Base-by-base conservation (phyloP, 1,139 yeast genomes). In the Magnusiomyces tetraspermus region DNA sequence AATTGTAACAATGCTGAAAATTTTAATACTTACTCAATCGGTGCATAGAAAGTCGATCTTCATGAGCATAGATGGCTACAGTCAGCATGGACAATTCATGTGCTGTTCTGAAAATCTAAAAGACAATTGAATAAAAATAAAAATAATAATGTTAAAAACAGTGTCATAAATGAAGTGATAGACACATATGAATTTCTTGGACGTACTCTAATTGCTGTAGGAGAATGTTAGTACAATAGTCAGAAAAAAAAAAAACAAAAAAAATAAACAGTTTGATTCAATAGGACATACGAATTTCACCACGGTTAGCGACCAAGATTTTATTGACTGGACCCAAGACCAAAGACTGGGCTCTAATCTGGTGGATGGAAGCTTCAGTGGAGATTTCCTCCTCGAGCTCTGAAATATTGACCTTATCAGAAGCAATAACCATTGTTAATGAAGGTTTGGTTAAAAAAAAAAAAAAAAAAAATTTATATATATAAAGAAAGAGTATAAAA, bases 51-150 rank as follows among this genome's bases (percentile, higher is more conserved):
- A 94, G 76, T 60, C 96, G 76, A 70, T 92, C 99, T 71, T 92
- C 97, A 69, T 90, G 95, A 47, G 97, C 90, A 69, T 89, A 94
- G 65, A 94, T 84, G 50, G 98, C 98, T 52, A 92, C 97, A 0
- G 99, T 92, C 66, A 86, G 90, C 96, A 94, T 88, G 44, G 96
- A 85, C 66, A 92, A 77, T 71, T 94, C 98, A 73, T 94, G 98
- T 57, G 98, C 98, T 37, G 97, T 85, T 73, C 98, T 80, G 73
- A 92, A 94, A 68, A 92, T 82, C 64, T 61, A 48, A 77, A 53
- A 46, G n/a, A 33, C 10, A 33, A 33, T 28, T n/a, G 37, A 33
- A 8, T 24, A 50, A 23, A 38, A 2, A 23, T 6, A 13, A 15
- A 33, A 43, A 43, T 17, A 38, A 46, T 23, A 50, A 37, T 19